These are phyloP conservation scores for Rhizopus sp. DNA, from an alignment of 371 early-diverging fungal species.

Conservation along the genomic window DNA sequence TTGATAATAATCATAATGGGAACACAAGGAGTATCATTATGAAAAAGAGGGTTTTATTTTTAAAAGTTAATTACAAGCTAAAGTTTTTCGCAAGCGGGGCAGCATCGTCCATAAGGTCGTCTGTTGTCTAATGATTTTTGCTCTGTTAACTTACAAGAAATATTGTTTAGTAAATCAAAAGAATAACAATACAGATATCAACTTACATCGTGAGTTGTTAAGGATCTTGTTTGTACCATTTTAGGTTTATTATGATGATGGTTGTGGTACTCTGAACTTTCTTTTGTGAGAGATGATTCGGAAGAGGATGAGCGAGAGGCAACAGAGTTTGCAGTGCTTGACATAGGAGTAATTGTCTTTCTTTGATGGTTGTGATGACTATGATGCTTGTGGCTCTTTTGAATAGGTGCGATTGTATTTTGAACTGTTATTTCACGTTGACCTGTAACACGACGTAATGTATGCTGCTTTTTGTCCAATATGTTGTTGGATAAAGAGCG, in stretches of 20 bases:
- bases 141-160: no score
- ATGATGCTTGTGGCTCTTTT: constrained; percentile 2
- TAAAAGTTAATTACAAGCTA: neutral
- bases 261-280: neutral
- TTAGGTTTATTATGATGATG: no score
- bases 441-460: constrained; percentile 22
- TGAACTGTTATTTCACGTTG: constrained; percentile 23
- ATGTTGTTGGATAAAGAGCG: constrained; percentile 20
- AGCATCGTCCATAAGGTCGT: constrained; percentile 19
- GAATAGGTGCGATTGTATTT: constrained; percentile 10
- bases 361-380: neutral
- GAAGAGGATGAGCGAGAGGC: constrained; percentile 16
- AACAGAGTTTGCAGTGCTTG: constrained; percentile 6
- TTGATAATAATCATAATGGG: neutral
- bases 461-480: constrained; percentile 14
- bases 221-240: neutral
- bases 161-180: no score
- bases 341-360: constrained; percentile 4
- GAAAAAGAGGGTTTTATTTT: neutral
- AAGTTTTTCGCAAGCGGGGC: constrained; percentile 16
- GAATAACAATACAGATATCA: no score
- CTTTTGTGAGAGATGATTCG: constrained; percentile 1
- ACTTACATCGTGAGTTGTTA: no score
- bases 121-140: no score
- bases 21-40: neutral